Conservation (phyloP, 108 stramenopile genomes). For the Mayamaea pseudoterrestris region DNA sequence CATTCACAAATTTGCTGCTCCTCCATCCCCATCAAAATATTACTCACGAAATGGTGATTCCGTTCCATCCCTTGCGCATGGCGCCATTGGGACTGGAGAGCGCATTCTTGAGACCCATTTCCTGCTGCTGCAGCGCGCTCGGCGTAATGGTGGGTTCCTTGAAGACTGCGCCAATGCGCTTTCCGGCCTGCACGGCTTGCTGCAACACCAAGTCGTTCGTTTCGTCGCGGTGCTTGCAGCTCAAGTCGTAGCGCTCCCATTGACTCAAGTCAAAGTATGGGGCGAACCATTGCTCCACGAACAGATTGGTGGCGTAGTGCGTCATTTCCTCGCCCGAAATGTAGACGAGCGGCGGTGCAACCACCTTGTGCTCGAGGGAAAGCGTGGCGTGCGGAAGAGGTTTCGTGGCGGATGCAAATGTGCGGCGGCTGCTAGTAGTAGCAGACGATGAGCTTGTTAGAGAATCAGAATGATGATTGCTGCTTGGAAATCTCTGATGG, state of each 20-base stretch:
- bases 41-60: slow-evolving; percentile 95
- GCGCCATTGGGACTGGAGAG: slow-evolving; percentile 92
- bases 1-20: no score
- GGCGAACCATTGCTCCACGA: slow-evolving; percentile 86
- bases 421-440: no score
- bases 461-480: no score
- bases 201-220: slow-evolving; percentile 83
- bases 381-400: slow-evolving; percentile 10
- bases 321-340: slow-evolving; percentile 97
- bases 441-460: no score
- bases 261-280: slow-evolving; percentile 80
- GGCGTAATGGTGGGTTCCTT: slow-evolving; percentile 98
- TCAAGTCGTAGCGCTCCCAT: slow-evolving; percentile 87
- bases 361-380: slow-evolving; percentile 29
- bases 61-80: slow-evolving; percentile 96
- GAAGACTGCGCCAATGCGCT: slow-evolving; percentile 87
- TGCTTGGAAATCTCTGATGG: no score
- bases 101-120: slow-evolving; percentile 83
- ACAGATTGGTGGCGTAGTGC: slow-evolving; percentile 79
- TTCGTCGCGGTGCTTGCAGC: slow-evolving; percentile 82
- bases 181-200: slow-evolving; percentile 87
- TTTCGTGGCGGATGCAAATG: not conserved
- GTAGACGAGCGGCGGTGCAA: slow-evolving; percentile 90
- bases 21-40: no score
- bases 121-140: slow-evolving; percentile 72